Percentiles rank a stretch among this genome's conserved stretches.
Evolutionary conservation across 2,329 filamentous ascomycete genomes (phyloP).

Genomic region (Monosporascus sp.): DNA sequence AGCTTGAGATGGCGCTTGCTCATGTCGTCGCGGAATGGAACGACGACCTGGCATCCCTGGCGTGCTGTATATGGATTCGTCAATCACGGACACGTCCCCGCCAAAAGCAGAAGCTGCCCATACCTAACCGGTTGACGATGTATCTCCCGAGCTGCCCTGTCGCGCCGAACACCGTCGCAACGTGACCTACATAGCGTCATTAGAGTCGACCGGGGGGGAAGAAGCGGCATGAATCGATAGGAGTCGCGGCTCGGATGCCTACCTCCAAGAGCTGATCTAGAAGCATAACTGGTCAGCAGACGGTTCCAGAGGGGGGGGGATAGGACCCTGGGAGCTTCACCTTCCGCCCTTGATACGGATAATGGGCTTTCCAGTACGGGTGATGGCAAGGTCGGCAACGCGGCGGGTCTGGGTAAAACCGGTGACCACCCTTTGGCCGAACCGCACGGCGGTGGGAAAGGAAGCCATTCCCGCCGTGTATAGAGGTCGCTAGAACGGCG

Average conservation of each 20-base stretch:
- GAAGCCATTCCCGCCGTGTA: conserved; percentile 46
- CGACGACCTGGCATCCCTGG: conserved; percentile 87
- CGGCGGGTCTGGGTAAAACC: conserved; percentile 46
- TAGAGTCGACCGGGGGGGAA: conserved; percentile 9
- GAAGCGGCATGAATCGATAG: neutral
- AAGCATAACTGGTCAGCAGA: neutral
- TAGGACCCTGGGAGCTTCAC: conserved; percentile 42
- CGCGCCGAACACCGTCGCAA: conserved; percentile 94
- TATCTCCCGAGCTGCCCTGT: conserved; percentile 94
- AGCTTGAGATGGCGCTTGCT: conserved; percentile 94
- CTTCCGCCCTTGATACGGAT: conserved; percentile 84
- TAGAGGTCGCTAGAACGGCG: conserved; percentile 26
- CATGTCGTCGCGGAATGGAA: conserved; percentile 97
- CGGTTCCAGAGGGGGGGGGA: conserved; percentile 16
- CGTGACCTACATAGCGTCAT: conserved; percentile 63
- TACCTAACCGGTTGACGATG: conserved; percentile 90
- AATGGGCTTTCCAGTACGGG: conserved; percentile 93
- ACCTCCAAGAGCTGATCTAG: conserved; percentile 83
- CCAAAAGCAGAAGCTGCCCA: conserved; percentile 8
- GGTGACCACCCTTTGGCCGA: conserved; percentile 42
- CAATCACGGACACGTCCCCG: conserved; percentile 18
- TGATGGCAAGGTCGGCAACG: conserved; percentile 83
- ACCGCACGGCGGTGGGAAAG: conserved; percentile 52
- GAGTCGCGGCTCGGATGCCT: conserved; percentile 22
- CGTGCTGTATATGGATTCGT: conserved; percentile 55